These are phyloP conservation scores for Xylaria intraflava DNA, from an alignment of 495 filamentous ascomycete species.

Conservation along the genomic window DNA sequence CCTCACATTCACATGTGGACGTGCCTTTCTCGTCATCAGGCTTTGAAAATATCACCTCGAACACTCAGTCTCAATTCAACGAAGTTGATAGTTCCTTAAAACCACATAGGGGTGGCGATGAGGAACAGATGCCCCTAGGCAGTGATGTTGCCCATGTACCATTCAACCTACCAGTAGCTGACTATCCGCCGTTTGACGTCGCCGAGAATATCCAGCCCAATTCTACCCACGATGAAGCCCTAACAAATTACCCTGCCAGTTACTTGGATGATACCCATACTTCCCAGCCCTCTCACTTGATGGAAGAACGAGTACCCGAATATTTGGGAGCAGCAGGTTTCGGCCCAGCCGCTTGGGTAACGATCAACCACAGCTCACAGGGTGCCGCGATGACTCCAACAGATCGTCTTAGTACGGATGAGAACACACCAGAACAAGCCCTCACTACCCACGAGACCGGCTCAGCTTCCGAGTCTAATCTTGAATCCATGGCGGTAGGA, in stretches of 20 bases:
- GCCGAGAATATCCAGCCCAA: not conserved
- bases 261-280: constrained; percentile 1
- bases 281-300: not conserved
- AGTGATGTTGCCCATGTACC: not conserved
- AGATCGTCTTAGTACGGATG: constrained; percentile 16
- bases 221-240: not conserved
- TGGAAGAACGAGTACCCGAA: not conserved
- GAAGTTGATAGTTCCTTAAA: not conserved
- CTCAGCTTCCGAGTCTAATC: constrained; percentile 4
- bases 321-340: not conserved
- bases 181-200: not conserved
- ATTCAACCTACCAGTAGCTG: not conserved
- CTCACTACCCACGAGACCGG: constrained; percentile 24
- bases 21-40: not conserved
- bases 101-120: not conserved
- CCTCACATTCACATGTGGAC: not conserved
- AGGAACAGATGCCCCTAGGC: not conserved
- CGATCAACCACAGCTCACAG: constrained; percentile 17
- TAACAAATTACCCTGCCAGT: constrained; percentile 1
- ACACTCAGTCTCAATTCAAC: not conserved
- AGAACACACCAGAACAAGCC: constrained; percentile 17
- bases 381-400: constrained; percentile 5
- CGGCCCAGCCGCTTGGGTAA: constrained; percentile 12
- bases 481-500: constrained; percentile 12
- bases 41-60: not conserved